A percentile compares a stretch with the other conserved stretches of the same genome.
These are phyloP conservation scores for Xylaria venustula DNA, from an alignment of 495 filamentous ascomycete species.

Conservation along the genomic window DNA sequence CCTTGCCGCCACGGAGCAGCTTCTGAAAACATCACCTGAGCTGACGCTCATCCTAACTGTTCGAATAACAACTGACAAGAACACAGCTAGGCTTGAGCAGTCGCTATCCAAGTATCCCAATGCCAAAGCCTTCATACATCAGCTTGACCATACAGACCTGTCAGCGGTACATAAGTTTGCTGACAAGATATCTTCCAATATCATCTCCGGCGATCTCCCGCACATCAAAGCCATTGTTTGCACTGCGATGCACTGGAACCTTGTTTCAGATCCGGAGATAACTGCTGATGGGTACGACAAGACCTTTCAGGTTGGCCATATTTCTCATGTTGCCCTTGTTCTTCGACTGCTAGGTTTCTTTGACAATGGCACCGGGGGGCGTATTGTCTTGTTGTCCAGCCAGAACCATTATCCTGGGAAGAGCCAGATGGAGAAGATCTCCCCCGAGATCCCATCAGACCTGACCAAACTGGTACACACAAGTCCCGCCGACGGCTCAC, in stretches of 20 bases:
- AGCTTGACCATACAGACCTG: background rate
- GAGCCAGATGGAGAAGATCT: constrained; percentile 7
- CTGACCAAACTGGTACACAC: no score
- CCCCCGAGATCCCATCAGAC: no score
- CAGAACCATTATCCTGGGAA: constrained; percentile 38
- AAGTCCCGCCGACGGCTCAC: no score
- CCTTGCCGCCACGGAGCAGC: background rate
- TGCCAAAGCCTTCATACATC: background rate
- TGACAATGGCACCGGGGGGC: constrained; percentile 29
- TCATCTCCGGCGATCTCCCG: background rate
- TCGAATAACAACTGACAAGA: background rate
- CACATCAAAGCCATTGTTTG: constrained; percentile 33
- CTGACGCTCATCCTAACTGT: background rate
- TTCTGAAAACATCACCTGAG: background rate
- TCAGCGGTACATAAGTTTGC: background rate
- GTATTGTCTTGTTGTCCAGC: constrained; percentile 40
- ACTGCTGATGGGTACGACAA: constrained; percentile 42
- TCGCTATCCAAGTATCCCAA: background rate
- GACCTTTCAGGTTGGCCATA: constrained; percentile 41
- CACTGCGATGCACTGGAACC: constrained; percentile 46
- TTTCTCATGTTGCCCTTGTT: constrained; percentile 42
- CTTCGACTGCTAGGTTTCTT: constrained; percentile 41
- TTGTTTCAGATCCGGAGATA: constrained; percentile 33
- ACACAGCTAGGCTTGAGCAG: background rate
- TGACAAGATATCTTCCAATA: background rate